These are phyloP conservation scores for Colletotrichum filicis DNA, from an alignment of 2,329 filamentous ascomycete genomes.

Conservation along the genomic window DNA sequence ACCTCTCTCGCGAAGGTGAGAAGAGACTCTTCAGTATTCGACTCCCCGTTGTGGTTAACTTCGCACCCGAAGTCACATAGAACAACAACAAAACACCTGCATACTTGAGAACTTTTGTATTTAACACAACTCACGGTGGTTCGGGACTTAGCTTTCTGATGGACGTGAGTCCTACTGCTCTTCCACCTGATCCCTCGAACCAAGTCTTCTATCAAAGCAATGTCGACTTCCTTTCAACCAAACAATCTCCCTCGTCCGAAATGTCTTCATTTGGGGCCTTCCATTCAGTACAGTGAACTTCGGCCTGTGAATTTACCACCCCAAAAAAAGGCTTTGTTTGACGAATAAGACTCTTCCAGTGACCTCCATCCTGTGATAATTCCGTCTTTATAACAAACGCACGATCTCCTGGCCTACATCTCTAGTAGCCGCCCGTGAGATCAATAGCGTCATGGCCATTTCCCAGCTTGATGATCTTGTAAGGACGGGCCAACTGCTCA, in stretches of 20 bases:
- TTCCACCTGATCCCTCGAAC: neutral
- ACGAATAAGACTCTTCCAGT: neutral
- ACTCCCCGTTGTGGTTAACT: neutral
- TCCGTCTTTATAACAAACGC: neutral
- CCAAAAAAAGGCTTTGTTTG: neutral
- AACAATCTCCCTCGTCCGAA: neutral
- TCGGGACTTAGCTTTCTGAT: neutral
- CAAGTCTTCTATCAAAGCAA: neutral
- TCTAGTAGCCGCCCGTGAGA: conserved; percentile 29
- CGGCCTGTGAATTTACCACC: neutral
- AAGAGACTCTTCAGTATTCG: neutral
- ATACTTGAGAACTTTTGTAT: neutral
- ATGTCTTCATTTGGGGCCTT: neutral
- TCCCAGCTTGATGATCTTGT: conserved; percentile 24
- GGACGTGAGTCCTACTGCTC: neutral
- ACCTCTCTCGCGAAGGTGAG: neutral
- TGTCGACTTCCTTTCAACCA: neutral
- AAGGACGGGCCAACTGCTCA: neutral
- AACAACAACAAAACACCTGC: neutral
- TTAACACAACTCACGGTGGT: neutral
- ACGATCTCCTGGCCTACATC: neutral
- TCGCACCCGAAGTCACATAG: neutral
- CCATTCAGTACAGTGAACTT: neutral
- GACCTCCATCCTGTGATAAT: neutral
- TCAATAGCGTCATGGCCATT: conserved; percentile 30